These are phyloP conservation scores for Pseudogymnoascus sp. DNA, from an alignment of 2,329 filamentous ascomycete species.

Conservation along the genomic window DNA sequence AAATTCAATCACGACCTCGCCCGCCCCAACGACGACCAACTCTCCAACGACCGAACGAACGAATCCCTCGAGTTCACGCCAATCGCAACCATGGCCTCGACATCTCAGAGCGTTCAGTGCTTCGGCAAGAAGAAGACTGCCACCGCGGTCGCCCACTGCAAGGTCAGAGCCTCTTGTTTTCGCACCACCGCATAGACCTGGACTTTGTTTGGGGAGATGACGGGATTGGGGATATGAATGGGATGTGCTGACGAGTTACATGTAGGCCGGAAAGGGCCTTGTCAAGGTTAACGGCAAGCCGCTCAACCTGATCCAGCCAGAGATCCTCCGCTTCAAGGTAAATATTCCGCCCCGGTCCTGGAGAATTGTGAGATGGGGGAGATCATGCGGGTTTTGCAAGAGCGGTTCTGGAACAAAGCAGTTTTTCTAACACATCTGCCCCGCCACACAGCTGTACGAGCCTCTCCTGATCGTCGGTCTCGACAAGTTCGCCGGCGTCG, in stretches of 20 bases:
- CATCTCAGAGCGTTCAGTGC: constrained; percentile 83
- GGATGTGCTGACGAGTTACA: constrained; percentile 22
- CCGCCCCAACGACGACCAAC: neutral
- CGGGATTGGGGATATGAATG: neutral
- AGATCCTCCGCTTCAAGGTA: constrained; percentile 96
- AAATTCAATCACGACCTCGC: constrained; percentile 3
- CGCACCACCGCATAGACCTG: neutral
- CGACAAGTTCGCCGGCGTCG: constrained; percentile 94
- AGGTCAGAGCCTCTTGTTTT: constrained; percentile 44
- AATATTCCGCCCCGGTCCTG: neutral
- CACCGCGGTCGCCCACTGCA: constrained; percentile 69
- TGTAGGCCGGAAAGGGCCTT: constrained; percentile 72
- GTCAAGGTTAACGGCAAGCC: constrained; percentile 99
- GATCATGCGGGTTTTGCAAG: no score
- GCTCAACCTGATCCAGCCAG: constrained; percentile 86
- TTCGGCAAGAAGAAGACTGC: constrained; percentile 97
- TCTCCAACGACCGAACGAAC: neutral
- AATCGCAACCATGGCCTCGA: constrained; percentile 43
- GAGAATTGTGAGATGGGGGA: neutral
- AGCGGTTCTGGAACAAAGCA: neutral
- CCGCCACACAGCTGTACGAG: constrained; percentile 73
- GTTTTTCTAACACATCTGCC: constrained; percentile 6
- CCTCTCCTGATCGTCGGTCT: constrained; percentile 92
- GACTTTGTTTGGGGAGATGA: neutral
- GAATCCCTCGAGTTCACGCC: constrained; percentile 10